These are phyloP conservation scores for Anacardium occidentale DNA, from an alignment of 345 rosid species.

Conservation along the genomic window DNA sequence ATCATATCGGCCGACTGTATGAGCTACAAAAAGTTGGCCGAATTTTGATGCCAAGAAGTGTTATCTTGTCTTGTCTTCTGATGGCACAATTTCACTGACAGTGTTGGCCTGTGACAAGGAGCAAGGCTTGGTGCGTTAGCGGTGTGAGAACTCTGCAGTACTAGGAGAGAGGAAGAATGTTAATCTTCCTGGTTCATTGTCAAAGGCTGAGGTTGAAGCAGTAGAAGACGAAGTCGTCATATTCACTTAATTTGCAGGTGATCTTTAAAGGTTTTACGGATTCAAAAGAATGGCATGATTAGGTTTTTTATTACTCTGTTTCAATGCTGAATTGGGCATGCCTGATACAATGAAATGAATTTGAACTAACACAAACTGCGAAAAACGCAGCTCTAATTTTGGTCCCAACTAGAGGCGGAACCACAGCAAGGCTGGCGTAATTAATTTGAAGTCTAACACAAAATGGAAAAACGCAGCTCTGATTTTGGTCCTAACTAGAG, in stretches of 20 bases:
- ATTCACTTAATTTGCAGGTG: too few relatives aligned
- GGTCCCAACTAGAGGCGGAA: slow-evolving; percentile 58
- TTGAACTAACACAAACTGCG: too few relatives aligned
- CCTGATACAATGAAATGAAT: too few relatives aligned
- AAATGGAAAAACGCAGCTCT: slow-evolving; percentile 41
- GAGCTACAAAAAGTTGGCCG: slow-evolving; percentile 62
- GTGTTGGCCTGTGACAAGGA: slow-evolving; percentile 45
- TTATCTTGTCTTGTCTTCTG: slow-evolving; percentile 56
- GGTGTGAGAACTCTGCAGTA: slow-evolving; percentile 53
- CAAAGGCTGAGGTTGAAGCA: too few relatives aligned
- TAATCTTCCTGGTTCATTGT: slow-evolving; percentile 57
- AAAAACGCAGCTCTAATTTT: slow-evolving; percentile 47
- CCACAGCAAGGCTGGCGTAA: slow-evolving; percentile 56
- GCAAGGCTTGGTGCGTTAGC: slow-evolving; percentile 46
- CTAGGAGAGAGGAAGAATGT: slow-evolving; percentile 67
- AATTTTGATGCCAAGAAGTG: slow-evolving; percentile 42
- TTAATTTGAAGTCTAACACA: too few relatives aligned
- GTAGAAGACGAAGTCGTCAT: too few relatives aligned
- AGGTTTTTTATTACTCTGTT: too few relatives aligned
- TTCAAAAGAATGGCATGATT: too few relatives aligned
- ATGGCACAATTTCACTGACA: slow-evolving; percentile 52
- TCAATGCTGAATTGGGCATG: too few relatives aligned
- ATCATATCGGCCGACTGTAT: slow-evolving; percentile 53
- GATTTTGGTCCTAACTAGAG: slow-evolving; percentile 56
- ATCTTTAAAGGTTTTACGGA: too few relatives aligned